Conservation (phyloP, 768 basidiomycete genomes). For the Rhodotorula kratochvilovae region DNA sequence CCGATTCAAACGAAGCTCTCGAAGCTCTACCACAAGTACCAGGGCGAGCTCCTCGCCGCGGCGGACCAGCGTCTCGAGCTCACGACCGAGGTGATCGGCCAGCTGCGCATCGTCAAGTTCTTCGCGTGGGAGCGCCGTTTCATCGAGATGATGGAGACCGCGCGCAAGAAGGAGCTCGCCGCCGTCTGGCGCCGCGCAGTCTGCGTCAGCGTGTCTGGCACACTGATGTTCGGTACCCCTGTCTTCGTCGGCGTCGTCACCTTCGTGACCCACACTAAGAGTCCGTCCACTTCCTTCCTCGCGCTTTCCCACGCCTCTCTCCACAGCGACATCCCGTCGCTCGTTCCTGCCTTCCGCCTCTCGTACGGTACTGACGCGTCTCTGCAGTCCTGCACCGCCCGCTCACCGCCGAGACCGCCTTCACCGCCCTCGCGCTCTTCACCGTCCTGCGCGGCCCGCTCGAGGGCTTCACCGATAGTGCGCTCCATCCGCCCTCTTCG, state of each 20-base stretch:
- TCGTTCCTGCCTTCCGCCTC: too few species aligned
- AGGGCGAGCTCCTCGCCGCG: conserved; percentile 46
- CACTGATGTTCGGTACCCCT: too few species aligned
- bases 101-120: conserved; percentile 51
- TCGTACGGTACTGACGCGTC: background rate
- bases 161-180: conserved; percentile 46
- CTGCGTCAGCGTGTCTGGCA: conserved; percentile 44
- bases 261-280: conserved; percentile 43
- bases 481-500: background rate
- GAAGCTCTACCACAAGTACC: conserved; percentile 39
- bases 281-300: background rate
- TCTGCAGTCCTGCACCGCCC: conserved; percentile 44
- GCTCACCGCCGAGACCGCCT: conserved; percentile 49
- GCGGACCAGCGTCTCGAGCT: conserved; percentile 50
- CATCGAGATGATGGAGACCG: conserved; percentile 46
- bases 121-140: conserved; percentile 50
- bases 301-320: too few species aligned
- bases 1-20: conserved; percentile 38
- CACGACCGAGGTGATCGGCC: conserved; percentile 50
- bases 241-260: conserved; percentile 47
- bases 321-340: too few species aligned
- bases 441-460: conserved; percentile 50
- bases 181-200: conserved; percentile 42
- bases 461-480: conserved; percentile 43
- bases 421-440: conserved; percentile 51